Evolutionary conservation across 768 basidiomycete species (phyloP), one percentile per base, ranked within the genome.

Genomic region (Suillus americanus): DNA sequence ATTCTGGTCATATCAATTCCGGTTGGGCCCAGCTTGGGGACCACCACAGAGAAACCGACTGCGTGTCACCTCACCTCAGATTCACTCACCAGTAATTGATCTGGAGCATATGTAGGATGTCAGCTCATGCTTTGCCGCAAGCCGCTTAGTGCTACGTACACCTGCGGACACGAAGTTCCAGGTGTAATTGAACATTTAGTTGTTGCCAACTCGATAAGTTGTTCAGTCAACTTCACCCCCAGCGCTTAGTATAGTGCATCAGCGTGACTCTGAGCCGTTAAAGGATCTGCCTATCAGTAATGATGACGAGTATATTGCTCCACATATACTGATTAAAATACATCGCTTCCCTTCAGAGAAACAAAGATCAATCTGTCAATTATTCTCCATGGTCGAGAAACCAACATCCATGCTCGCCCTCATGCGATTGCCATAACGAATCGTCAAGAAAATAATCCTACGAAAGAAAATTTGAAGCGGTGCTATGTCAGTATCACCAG

Each of bases 361-460:
- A n/a, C n/a, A n/a, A 7, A 28, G 16, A 53, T 25, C 9, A n/a
- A 57, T 57, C 18, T 10, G 4, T 66, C 40, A 82, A 61, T 80
- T 81, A 23, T 72, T 76, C 1, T 77, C 72, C 10, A 70, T 71
- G 1, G 80, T 83, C 1, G 23, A 25, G 46, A 80, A 86, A 1
- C 82, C 84, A 16, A 86, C 73, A 66, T 87, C 82, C 7, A 82
- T 71, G 79, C 79, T 83, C 2, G 78, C 80, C 59, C 86, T 77
- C 74, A 88, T 79, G 65, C 78, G 74, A 23, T 81, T 80, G 3
- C 86, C 86, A 50, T 86, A 84, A 43, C 70, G 72, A 33, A 88
- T 82, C 0, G 80, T 81, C 7, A 76, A 62, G 73, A 75, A 79
- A 3, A 88, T 63, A 2, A 85, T 60, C 10, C 86, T 88, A 61